phyloP scores from a whole-genome alignment of 169 alveolate species.

The Cryptosporidium sp. region DNA sequence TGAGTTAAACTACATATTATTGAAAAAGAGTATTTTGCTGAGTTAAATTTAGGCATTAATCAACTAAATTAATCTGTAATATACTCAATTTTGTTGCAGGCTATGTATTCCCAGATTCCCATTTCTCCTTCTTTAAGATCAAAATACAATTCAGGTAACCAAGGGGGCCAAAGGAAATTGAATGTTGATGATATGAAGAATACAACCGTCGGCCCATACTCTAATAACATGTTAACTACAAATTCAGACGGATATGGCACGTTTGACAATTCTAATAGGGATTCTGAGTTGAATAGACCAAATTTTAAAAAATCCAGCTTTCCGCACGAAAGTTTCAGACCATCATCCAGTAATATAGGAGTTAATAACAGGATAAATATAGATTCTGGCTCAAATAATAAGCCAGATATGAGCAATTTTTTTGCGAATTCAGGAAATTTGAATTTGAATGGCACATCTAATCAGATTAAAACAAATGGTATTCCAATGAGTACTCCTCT shows the following conservation, averaged over 20 bases:
- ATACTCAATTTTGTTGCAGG: background rate
- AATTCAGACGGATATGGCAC: background rate
- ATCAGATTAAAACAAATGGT: background rate
- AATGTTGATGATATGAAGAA: background rate
- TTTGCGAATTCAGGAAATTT: background rate
- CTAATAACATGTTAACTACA: background rate
- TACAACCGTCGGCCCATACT: background rate
- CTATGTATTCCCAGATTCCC: constrained; percentile 36
- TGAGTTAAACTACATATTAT: background rate
- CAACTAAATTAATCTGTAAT: background rate
- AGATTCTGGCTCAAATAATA: background rate
- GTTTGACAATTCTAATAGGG: background rate
- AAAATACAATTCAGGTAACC: constrained; percentile 23
- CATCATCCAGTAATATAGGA: background rate
- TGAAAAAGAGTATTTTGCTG: constrained; percentile 21
- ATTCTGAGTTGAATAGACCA: background rate
- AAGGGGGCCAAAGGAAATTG: constrained; percentile 2
- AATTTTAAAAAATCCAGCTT: background rate
- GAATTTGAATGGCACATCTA: background rate
- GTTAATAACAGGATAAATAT: background rate
- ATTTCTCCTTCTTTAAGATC: constrained; percentile 36
- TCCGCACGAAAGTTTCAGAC: background rate
- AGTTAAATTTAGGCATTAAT: background rate
- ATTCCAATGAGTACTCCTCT: background rate
- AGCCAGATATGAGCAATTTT: background rate